Base-by-base conservation (phyloP, 768 basidiomycete species). In the Pholiota microspora region DNA sequence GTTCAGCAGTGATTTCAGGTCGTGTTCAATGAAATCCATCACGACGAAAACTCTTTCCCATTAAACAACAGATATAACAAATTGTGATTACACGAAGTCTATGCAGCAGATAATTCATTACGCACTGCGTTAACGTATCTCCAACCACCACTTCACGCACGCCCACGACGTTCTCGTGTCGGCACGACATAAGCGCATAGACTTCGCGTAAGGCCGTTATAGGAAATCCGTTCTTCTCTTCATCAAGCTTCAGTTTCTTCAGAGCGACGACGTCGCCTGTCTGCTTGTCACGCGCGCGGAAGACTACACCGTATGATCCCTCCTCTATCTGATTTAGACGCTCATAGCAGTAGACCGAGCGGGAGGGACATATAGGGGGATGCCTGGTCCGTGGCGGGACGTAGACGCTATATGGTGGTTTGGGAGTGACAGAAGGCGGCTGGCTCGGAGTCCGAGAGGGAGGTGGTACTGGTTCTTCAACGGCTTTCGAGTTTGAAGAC, bases 1-100 rank as follows among this genome's bases (percentile, higher is more conserved):
- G 23, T 89, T 91, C 54, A 99, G 80, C 49, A 99, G 82, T 5
- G 95, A 89, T 73, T 99, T 99, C 69, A 99, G 87, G 70, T 99
- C 97, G 71, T 99, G 97, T 71, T 99, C 97, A 67, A 99, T 96
- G 67, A 99, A 99, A 69, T 97, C 94, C 95, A 97, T 97, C 31
- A 98, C 97, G 60, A 99, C 95, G 71, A 95, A 99, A 40, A 98
- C 93, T 76, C 97, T 98, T 73, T 59, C 51, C 56, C 59, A 60
- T 59, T 61, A 47, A 54, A 32, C 45, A 24, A 59, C 51, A 52
- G 46, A 53, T 49, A 54, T 31, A 46, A 25, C 24, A 57, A 50
- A 61, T 52, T 58, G 63, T 70, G 67, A 67, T 71, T 69, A 70
- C 64, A 65, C 54, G 53, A 62, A 51, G 58, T 35, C 54, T 45